These are phyloP conservation scores for Blepharisma stoltei DNA, from an alignment of 73 alveolate species.

Conservation along the genomic window DNA sequence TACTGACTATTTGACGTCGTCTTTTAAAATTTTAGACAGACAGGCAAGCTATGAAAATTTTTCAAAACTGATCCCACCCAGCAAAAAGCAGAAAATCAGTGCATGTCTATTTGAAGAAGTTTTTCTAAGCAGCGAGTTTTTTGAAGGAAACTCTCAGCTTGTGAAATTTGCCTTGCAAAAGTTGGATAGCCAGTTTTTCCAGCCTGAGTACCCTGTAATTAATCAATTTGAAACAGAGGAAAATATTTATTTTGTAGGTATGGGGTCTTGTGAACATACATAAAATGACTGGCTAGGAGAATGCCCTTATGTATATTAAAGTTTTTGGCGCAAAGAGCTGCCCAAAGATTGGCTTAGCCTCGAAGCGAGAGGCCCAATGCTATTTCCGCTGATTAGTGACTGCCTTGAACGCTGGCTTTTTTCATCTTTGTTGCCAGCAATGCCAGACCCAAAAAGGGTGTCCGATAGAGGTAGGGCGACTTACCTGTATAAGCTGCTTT, in stretches of 20 bases:
- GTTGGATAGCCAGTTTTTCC: conserved; percentile 30
- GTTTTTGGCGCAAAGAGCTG: no score
- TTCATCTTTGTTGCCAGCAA: no score
- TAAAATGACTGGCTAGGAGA: no score
- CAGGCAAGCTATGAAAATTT: conserved; percentile 50
- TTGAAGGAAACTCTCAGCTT: conserved; percentile 34
- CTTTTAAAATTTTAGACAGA: conserved; percentile 42
- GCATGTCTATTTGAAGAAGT: conserved; percentile 41
- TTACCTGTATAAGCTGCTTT: no score
- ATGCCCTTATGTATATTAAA: no score
- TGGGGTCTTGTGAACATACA: neutral
- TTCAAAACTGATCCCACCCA: conserved; percentile 53
- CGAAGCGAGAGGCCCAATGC: no score
- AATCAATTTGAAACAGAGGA: conserved; percentile 43
- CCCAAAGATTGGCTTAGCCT: no score
- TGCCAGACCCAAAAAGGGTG: no score
- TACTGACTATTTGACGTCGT: conserved; percentile 34
- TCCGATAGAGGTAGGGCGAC: no score
- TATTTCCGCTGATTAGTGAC: no score
- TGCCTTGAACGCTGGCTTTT: no score
- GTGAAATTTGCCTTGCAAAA: conserved; percentile 36
- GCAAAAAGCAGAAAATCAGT: conserved; percentile 43
- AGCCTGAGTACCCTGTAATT: conserved; percentile 55
- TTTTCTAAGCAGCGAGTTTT: conserved; percentile 30
- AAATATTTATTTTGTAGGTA: conserved; percentile 35